phyloP scores from a whole-genome alignment of 768 basidiomycete species.

The Leucocoprinus birnbaumii region DNA sequence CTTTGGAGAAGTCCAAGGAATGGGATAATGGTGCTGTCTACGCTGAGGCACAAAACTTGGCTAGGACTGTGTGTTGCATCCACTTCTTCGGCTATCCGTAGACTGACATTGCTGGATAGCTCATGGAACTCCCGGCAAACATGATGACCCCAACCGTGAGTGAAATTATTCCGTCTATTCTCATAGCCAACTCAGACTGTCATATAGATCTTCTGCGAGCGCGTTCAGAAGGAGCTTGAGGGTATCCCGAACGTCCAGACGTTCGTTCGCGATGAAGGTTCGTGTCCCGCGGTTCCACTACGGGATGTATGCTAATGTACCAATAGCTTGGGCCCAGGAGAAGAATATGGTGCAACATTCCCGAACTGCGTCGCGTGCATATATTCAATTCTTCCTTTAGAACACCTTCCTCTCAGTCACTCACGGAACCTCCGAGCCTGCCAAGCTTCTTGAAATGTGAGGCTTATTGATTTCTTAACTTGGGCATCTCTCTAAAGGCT shows the following conservation, averaged over 20 bases:
- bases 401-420: slow-evolving; percentile 86
- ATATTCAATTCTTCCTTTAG: slow-evolving; percentile 29
- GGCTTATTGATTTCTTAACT: slow-evolving; percentile 15
- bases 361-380: neutral
- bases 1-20: slow-evolving; percentile 46
- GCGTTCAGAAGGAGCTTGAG: slow-evolving; percentile 62
- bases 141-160: slow-evolving; percentile 80
- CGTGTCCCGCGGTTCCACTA: slow-evolving; percentile 7
- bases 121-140: slow-evolving; percentile 85
- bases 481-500: no score
- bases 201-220: slow-evolving; percentile 62
- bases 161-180: slow-evolving; percentile 3
- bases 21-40: slow-evolving; percentile 77
- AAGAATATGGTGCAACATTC: slow-evolving; percentile 67
- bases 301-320: slow-evolving; percentile 7
- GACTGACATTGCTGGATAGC: slow-evolving; percentile 33
- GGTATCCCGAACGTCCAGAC: slow-evolving; percentile 68
- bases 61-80: slow-evolving; percentile 57
- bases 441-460: slow-evolving; percentile 85
- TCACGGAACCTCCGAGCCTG: slow-evolving; percentile 77
- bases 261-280: slow-evolving; percentile 73
- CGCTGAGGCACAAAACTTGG: slow-evolving; percentile 76
- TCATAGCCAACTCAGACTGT: neutral
- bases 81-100: neutral
- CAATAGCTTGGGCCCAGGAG: slow-evolving; percentile 72